phyloP scores from a whole-genome alignment of 2,329 filamentous ascomycete species.

The Geosmithia flava region DNA sequence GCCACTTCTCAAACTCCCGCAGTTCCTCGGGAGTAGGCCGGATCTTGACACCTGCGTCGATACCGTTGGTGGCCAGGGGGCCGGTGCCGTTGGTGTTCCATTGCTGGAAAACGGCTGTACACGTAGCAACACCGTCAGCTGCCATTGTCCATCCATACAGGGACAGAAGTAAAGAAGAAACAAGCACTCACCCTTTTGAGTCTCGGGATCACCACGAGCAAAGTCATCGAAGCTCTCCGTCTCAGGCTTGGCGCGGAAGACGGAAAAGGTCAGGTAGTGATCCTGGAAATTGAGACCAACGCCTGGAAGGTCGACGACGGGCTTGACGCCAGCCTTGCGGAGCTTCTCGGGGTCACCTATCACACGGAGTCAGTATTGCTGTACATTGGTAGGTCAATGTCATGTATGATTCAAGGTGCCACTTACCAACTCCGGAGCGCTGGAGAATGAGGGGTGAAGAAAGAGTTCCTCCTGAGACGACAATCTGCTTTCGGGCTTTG shows the following conservation, averaged over 20 bases:
- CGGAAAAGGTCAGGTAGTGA: slow-evolving; percentile 60
- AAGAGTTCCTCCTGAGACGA: slow-evolving; percentile 60
- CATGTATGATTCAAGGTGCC: background rate
- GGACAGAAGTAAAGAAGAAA: background rate
- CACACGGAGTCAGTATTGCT: background rate
- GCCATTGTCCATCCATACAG: background rate
- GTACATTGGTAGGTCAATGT: background rate
- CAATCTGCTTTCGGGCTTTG: slow-evolving; percentile 60
- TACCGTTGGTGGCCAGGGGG: slow-evolving; percentile 65
- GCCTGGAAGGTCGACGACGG: slow-evolving; percentile 57
- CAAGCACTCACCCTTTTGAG: slow-evolving; percentile 46
- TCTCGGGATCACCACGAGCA: slow-evolving; percentile 57
- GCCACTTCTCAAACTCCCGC: slow-evolving; percentile 57
- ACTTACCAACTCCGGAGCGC: slow-evolving; percentile 49
- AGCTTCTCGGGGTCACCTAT: slow-evolving; percentile 56
- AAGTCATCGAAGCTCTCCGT: slow-evolving; percentile 76
- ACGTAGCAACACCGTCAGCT: background rate
- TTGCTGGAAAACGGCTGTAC: slow-evolving; percentile 52
- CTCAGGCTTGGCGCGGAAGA: slow-evolving; percentile 60
- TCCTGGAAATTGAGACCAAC: slow-evolving; percentile 70
- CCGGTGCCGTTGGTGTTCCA: slow-evolving; percentile 73
- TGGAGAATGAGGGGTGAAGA: slow-evolving; percentile 66
- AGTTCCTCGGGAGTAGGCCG: slow-evolving; percentile 58
- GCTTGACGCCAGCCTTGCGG: slow-evolving; percentile 53
- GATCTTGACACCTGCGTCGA: slow-evolving; percentile 70